phyloP scores from a whole-genome alignment of 805 yeast species.

The Lipomyces yamanashiensis region DNA sequence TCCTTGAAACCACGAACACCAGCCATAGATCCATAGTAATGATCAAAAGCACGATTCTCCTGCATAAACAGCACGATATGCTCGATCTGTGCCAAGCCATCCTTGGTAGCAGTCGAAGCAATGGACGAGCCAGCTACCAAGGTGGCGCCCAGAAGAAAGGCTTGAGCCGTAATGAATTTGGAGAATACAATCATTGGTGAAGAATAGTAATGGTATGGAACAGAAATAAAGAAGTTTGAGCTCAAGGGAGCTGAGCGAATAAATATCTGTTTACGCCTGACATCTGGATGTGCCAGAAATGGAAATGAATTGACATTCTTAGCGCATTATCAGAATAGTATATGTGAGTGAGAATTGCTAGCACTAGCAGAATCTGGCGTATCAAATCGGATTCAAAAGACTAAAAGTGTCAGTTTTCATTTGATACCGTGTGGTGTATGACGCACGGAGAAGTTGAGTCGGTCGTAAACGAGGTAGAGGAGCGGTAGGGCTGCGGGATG shows the following conservation, averaged over 20 bases:
- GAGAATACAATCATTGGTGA: background rate
- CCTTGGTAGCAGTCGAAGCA: conserved; percentile 1
- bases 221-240: background rate
- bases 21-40: conserved; percentile 40
- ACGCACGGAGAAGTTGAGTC: background rate
- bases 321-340: too few species aligned
- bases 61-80: conserved; percentile 40
- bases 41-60: conserved; percentile 41
- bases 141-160: background rate
- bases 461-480: background rate
- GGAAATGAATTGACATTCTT: too few species aligned
- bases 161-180: conserved; percentile 3
- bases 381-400: too few species aligned
- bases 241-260: too few species aligned
- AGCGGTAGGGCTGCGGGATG: background rate
- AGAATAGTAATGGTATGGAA: background rate
- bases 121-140: background rate
- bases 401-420: too few species aligned
- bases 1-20: conserved; percentile 41
- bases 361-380: too few species aligned
- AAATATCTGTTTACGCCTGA: too few species aligned
- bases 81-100: conserved; percentile 13
- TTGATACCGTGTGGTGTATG: too few species aligned
- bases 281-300: too few species aligned
- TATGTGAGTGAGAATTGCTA: too few species aligned